Conservation (phyloP, 495 filamentous ascomycete genomes). For the Elasticomyces elasticus region DNA sequence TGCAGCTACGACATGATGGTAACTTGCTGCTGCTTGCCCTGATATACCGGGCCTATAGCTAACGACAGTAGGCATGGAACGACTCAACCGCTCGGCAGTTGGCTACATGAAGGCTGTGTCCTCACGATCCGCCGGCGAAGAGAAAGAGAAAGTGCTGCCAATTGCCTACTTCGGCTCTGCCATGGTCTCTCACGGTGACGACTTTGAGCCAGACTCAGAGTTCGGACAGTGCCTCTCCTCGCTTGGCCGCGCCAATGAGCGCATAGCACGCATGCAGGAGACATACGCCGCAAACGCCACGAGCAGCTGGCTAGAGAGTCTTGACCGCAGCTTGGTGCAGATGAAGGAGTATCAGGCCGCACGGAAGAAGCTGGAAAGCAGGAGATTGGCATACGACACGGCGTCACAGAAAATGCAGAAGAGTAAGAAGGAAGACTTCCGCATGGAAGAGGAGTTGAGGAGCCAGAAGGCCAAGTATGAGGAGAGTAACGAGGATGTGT, state of each 20-base stretch:
- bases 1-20: conserved; percentile 88
- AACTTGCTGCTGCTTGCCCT: conserved; percentile 26
- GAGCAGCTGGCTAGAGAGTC: conserved; percentile 78
- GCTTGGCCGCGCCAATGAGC: conserved; percentile 60
- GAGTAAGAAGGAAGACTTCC: conserved; percentile 84
- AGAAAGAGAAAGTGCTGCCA: conserved; percentile 75
- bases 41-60: background rate
- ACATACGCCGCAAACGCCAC: conserved; percentile 72
- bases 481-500: conserved; percentile 87
- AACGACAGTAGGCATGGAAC: conserved; percentile 63
- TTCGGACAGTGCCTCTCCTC: conserved; percentile 71
- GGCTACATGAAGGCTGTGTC: conserved; percentile 84
- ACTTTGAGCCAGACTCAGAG: conserved; percentile 84
- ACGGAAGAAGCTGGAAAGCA: conserved; percentile 88
- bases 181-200: conserved; percentile 88
- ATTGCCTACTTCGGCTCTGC: conserved; percentile 72
- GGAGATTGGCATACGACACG: conserved; percentile 84
- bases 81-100: conserved; percentile 81
- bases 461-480: conserved; percentile 92
- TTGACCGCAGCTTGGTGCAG: conserved; percentile 81
- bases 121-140: conserved; percentile 72
- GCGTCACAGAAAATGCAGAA: conserved; percentile 89
- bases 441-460: conserved; percentile 85
- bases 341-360: conserved; percentile 97
- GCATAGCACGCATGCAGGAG: conserved; percentile 79